Base-by-base conservation (phyloP, 192 early-diverging fungal genomes). In the Rhizoclosmatium globosum region DNA sequence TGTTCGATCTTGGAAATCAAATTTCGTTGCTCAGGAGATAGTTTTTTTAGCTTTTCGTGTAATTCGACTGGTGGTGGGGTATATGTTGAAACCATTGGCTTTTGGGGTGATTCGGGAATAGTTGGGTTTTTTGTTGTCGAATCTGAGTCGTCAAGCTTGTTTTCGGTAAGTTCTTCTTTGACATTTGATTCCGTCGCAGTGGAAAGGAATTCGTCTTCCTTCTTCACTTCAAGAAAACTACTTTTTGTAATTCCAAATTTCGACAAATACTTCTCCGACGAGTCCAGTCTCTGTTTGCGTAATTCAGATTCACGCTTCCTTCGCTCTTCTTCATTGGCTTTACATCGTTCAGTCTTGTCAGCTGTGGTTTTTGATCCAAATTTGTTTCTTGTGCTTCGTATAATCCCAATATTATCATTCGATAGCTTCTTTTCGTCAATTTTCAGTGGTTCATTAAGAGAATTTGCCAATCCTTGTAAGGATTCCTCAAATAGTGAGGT, bases 21-120 rank as follows among this genome's bases (percentile, higher is more conserved):
- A 46, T 68, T 43, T 19, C 45, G 21, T 46, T 68, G 67, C 45
- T 68, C 67, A 2, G 67, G 13, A 39, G 67, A 68, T 43, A 68
- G 62, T 41, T 64, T 64, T 6, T 17, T 23, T 2, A 64, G 13
- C 3, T 64, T 64, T 17, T 53, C 50, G 17, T 53, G 9, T 17
- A 53, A 17, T 53, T 53, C 50, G 50, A 53, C 50, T 13, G 50
- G 31, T 31, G 31, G 31, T 31, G 31, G 31, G 31, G 31, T 31
- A 31, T 31, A 31, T 31, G 31, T 31, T 31, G 31, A 31, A 0
- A 31, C 31, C 31, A 31, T 31, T 31, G 31, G 9, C 50, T 53
- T 53, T 53, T 53, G 50, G 17, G 50, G 50, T 53, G 50, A 13
- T 53, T 53, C 9, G 9, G 50, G 50, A 7, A 53, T 53, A 13